These are phyloP conservation scores for Trichocladium antarcticum DNA, from an alignment of 495 filamentous ascomycete genomes.

Conservation along the genomic window DNA sequence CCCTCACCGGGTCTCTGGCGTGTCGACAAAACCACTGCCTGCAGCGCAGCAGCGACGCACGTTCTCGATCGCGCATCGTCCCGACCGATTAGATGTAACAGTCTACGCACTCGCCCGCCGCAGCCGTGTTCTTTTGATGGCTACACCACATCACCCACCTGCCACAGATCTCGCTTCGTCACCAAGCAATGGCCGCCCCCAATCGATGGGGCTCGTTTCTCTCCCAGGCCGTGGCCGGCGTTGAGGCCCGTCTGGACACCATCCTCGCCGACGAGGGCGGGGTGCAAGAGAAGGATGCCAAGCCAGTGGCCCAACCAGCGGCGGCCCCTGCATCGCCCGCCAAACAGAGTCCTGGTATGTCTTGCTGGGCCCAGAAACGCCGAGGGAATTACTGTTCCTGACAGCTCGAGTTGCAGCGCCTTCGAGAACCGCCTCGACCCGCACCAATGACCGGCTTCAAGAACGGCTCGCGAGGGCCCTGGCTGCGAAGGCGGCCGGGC, in stretches of 20 bases:
- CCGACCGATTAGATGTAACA: background rate
- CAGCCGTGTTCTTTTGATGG: conserved; percentile 6
- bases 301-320: conserved; percentile 2
- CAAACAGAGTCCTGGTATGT: conserved; percentile 24
- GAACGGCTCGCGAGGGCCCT: conserved; percentile 64
- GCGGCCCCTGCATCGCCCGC: conserved; percentile 20
- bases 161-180: background rate
- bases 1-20: too few relatives aligned
- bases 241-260: conserved; percentile 85
- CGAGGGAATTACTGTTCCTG: conserved; percentile 1
- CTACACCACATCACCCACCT: background rate
- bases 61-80: background rate
- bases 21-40: too few relatives aligned
- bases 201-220: conserved; percentile 73
- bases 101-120: background rate
- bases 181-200: conserved; percentile 19
- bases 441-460: conserved; percentile 66
- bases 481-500: conserved; percentile 33
- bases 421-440: conserved; percentile 43
- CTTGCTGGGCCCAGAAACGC: background rate
- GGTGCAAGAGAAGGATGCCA: conserved; percentile 24
- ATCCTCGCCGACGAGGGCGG: conserved; percentile 70
- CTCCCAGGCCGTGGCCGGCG: conserved; percentile 81
- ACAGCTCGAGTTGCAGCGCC: conserved; percentile 22
- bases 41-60: background rate